These are phyloP conservation scores for Porodaedalea pini DNA, from an alignment of 1,284 basidiomycete species.

Conservation along the genomic window DNA sequence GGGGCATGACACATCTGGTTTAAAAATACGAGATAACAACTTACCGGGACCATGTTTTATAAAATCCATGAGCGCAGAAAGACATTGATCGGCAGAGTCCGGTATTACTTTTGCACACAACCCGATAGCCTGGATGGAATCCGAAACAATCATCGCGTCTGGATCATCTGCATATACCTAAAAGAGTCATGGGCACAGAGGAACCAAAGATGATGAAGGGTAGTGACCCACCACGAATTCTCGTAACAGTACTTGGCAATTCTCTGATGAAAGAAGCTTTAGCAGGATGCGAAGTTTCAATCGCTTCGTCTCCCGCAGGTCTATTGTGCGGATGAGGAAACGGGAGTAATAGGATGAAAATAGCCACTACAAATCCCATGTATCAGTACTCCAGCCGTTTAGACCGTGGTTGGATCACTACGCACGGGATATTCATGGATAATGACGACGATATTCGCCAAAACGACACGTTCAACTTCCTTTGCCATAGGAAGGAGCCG, in stretches of 20 bases:
- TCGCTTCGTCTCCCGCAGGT: conserved; percentile 60
- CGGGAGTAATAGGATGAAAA: conserved; percentile 58
- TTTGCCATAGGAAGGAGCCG: conserved; percentile 59
- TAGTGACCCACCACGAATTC: conserved; percentile 71
- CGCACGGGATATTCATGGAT: conserved; percentile 61
- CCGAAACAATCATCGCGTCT: conserved; percentile 65
- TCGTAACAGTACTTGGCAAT: conserved; percentile 64
- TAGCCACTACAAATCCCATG: conserved; percentile 41
- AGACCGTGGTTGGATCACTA: conserved; percentile 10
- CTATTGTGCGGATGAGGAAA: conserved; percentile 69
- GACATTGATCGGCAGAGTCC: conserved; percentile 64
- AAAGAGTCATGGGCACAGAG: conserved; percentile 1
- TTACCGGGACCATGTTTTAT: conserved; percentile 63
- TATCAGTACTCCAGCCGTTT: background rate
- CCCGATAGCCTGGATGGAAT: conserved; percentile 77
- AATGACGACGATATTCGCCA: conserved; percentile 68
- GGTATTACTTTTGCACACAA: conserved; percentile 66
- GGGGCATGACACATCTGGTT: background rate
- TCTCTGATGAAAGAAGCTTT: conserved; percentile 60
- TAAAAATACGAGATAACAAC: background rate
- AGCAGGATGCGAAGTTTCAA: conserved; percentile 74
- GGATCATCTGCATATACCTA: conserved; percentile 77
- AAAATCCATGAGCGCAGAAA: conserved; percentile 73
- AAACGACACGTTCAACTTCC: conserved; percentile 70
- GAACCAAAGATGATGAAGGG: background rate